Percentiles rank a stretch among this genome's conserved stretches.
phyloP scores from a whole-genome alignment of 2,329 filamentous ascomycete genomes.

The Fusarium mexicanum region DNA sequence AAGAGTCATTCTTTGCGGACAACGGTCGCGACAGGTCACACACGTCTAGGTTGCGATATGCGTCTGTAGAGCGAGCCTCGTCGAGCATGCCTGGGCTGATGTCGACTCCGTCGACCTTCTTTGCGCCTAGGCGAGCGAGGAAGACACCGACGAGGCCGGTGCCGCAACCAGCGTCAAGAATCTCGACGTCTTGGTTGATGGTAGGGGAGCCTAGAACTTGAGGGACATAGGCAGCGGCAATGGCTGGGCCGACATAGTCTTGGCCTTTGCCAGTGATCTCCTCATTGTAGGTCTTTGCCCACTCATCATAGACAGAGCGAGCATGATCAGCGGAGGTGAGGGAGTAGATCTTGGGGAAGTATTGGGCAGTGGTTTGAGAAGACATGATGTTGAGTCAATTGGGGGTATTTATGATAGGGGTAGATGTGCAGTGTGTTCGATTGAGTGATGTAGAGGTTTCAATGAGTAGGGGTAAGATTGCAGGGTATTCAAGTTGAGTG shows the following conservation, averaged over 20 bases:
- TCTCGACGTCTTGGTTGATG: conserved; percentile 41
- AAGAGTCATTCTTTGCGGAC: conserved; percentile 50
- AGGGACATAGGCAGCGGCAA: conserved; percentile 50
- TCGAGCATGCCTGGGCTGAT: conserved; percentile 63
- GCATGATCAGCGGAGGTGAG: conserved; percentile 40
- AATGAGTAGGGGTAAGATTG: neutral
- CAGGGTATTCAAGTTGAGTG: neutral
- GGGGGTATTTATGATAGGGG: neutral
- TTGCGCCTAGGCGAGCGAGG: conserved; percentile 54
- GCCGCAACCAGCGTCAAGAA: conserved; percentile 66
- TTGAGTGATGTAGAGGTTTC: neutral
- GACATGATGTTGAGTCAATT: conserved; percentile 30
- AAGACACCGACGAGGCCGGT: conserved; percentile 63
- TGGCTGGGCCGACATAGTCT: conserved; percentile 54
- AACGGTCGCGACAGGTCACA: conserved; percentile 59
- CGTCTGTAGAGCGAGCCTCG: conserved; percentile 58
- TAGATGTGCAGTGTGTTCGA: neutral
- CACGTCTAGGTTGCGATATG: conserved; percentile 56
- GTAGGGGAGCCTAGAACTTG: conserved; percentile 40
- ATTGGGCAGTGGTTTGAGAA: conserved; percentile 36
- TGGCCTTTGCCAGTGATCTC: conserved; percentile 50
- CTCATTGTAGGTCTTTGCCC: conserved; percentile 49
- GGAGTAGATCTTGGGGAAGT: conserved; percentile 43
- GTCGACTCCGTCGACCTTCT: conserved; percentile 62
- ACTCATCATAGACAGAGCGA: conserved; percentile 49